Base-by-base conservation (phyloP, 305 asterid species). In the Petunia hybrid region DNA sequence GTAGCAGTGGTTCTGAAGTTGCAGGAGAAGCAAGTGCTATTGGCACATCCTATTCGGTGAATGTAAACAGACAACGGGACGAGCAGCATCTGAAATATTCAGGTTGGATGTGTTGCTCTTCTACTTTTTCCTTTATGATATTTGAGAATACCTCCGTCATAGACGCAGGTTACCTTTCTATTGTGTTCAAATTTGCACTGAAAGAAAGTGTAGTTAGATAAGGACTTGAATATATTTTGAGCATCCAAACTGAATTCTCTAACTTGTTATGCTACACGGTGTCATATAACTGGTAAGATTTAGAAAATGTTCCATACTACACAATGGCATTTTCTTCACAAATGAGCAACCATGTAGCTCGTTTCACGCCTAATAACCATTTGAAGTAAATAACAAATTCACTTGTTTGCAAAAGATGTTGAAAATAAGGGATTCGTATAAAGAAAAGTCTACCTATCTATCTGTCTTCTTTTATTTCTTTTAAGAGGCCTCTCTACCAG, bases 61-160 rank as follows among this genome's bases (percentile, higher is more conserved):
- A 83, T 38, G 76, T 83, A 41, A 90, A 91, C 85, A 89, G 83
- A 84, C 76, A 93, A 84, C 83, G 85, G 57, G 98, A 87, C 66
- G 92, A 84, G 76, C 87, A 77, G 61, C 80, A 84, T 83, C 89
- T 81, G 38, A 87, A 86, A 71, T 76, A 86, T 78, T 74, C 93
- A 81, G 97, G 97, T 93, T 62, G 31, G 85, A 62, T 35, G 35
- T 51, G 46, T 73, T 73, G 45, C 46, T 73, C 62, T 35, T 48
- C 48, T 36, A 48, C 62, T 13, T 51, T 46, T 73, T 14, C 36
- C 35, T 1, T 51, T 51, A 6, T 51, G 46, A 36, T 35, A 51
- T 35, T 35, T 48, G 78, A 73, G 45, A 51, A 51, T 51, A 5
- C 12, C 12, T 71, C 35, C 35, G 62, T 40, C 13, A 2, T 71